Conservation (phyloP, 768 basidiomycete genomes). For the Kwoniella newhampshirensis region DNA sequence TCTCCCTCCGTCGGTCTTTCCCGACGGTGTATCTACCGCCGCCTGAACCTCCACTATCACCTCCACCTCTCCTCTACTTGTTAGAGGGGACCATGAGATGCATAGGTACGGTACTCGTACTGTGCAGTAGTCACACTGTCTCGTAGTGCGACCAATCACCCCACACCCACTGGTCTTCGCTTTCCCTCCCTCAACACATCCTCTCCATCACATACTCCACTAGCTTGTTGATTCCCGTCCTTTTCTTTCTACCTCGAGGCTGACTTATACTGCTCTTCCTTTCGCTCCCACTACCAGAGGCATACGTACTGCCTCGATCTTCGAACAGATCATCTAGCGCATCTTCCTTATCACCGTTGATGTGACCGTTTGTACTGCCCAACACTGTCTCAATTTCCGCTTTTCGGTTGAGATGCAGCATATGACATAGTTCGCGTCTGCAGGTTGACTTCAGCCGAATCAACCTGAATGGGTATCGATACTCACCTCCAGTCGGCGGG, state of each 20-base stretch:
- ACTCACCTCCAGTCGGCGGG: slow-evolving; percentile 44
- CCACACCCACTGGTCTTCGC: no score
- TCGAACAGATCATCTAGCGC: not conserved
- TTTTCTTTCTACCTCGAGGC: not conserved
- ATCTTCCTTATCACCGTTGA: not conserved
- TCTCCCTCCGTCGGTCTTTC: no score
- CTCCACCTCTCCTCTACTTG: not conserved
- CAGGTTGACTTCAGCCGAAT: not conserved
- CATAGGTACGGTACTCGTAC: no score
- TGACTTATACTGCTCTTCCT: not conserved
- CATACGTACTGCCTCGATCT: not conserved
- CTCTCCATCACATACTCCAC: slow-evolving; percentile 15
- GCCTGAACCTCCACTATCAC: not conserved
- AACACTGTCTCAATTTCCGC: slow-evolving; percentile 75
- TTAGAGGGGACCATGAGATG: no score
- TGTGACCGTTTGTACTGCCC: no score
- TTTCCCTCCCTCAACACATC: no score
- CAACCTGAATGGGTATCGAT: not conserved
- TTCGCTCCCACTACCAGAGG: not conserved
- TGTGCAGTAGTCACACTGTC: no score
- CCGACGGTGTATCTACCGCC: not conserved
- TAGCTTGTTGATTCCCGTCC: slow-evolving; percentile 4
- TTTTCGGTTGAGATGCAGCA: slow-evolving; percentile 79
- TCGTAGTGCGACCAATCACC: not conserved
- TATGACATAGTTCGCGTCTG: slow-evolving; percentile 77